Evolutionary conservation across 1,284 basidiomycete species (phyloP).

Genomic region (Pseudozyma thailandica): DNA sequence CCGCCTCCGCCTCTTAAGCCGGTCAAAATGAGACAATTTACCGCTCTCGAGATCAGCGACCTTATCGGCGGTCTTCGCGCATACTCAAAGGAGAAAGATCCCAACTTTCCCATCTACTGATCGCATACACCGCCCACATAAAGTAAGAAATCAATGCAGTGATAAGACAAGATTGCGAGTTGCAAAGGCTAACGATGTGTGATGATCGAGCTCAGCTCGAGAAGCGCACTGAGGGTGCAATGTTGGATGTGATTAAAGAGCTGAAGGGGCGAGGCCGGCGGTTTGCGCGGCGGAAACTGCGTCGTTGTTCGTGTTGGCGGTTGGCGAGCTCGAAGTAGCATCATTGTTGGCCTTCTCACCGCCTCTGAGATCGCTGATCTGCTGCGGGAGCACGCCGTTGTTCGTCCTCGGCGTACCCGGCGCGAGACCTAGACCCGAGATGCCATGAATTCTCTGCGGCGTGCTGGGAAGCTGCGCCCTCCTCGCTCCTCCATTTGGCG

Average conservation of each 20-base stretch:
- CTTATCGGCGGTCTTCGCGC: constrained; percentile 54
- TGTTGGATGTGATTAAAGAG: constrained; percentile 4
- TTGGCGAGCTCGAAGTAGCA: background rate
- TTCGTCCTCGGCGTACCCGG: constrained; percentile 14
- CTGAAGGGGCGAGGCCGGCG: constrained; percentile 33
- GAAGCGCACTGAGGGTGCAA: background rate
- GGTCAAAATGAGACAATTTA: background rate
- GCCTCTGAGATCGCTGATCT: background rate
- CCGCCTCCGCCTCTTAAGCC: background rate
- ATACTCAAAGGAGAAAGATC: constrained; percentile 42
- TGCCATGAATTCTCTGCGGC: constrained; percentile 14
- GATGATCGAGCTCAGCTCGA: too few relatives aligned
- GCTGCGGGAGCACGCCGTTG: background rate
- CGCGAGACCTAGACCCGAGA: constrained; percentile 19
- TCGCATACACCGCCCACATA: too few relatives aligned
- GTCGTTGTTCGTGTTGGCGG: background rate
- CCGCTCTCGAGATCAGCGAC: constrained; percentile 46
- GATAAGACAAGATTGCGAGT: constrained; percentile 2
- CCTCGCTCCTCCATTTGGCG: constrained; percentile 19
- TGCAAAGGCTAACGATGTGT: background rate
- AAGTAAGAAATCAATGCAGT: background rate
- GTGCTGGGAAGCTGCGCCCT: constrained; percentile 6
- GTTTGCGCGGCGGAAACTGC: constrained; percentile 23
- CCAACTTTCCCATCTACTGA: constrained; percentile 54
- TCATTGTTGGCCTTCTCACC: background rate